Evolutionary conservation across 2,329 filamentous ascomycete species (phyloP).

Genomic region (Volutella citrinella): DNA sequence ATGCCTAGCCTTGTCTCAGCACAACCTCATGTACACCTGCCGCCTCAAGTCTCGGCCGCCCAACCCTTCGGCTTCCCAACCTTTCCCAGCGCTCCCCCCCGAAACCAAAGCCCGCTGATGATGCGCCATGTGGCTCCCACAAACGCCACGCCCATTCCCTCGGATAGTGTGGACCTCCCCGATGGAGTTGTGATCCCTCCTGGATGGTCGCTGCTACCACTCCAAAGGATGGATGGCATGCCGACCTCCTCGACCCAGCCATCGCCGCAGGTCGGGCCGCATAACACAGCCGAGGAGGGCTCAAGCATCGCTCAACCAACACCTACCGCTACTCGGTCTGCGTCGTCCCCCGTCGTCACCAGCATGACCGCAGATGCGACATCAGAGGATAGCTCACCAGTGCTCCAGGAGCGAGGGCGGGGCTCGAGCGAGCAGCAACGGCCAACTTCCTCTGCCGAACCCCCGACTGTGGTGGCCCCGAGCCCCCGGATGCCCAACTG

Average conservation of each 20-base stretch:
- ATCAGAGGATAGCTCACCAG: no score
- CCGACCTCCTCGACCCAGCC: constrained; percentile 20
- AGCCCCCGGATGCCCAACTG: constrained; percentile 49
- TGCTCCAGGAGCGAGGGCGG: no score
- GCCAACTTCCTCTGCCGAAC: no score
- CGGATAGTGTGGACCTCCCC: constrained; percentile 60
- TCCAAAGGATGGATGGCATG: constrained; percentile 50
- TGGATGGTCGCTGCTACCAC: constrained; percentile 63
- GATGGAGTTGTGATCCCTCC: constrained; percentile 62
- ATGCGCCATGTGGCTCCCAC: constrained; percentile 46
- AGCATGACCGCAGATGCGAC: no score
- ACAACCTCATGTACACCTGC: constrained; percentile 12
- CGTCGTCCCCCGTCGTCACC: no score
- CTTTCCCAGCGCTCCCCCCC: constrained; percentile 29
- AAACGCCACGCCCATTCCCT: constrained; percentile 50
- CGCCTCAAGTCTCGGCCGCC: constrained; percentile 14
- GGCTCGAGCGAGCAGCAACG: no score
- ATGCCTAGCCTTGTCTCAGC: constrained; percentile 10
- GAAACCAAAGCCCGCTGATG: constrained; percentile 39
- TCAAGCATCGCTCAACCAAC: constrained; percentile 9
- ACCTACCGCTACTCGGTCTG: constrained; percentile 13
- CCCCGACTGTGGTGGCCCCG: constrained; percentile 42
- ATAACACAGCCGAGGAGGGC: constrained; percentile 13
- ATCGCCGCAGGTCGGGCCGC: constrained; percentile 20
- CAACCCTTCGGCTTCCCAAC: constrained; percentile 17